Base-by-base conservation (phyloP, 176 grass and related monocot species). In the Aegilops sharonensis region DNA sequence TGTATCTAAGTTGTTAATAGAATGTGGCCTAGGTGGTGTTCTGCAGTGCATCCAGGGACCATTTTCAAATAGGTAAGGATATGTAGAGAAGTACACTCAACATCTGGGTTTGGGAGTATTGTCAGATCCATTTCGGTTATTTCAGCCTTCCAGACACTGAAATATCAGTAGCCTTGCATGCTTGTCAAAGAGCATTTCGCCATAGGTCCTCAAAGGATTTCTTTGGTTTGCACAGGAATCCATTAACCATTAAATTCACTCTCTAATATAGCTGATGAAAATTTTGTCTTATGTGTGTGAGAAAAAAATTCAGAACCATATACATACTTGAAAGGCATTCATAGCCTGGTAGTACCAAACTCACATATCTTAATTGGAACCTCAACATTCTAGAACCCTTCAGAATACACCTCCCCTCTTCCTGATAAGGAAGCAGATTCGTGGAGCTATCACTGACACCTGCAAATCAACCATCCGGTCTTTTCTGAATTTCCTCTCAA, bases 401-500 rank as follows among this genome's bases (percentile, higher is more conserved):
- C 50, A 75, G 8, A 74, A 30, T 89, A 14, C 10, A 15, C 48
- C 32, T 87, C 40, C 21, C 17, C 27, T 6, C 11, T 79, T 84
- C 57, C 75, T 54, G 18, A 59, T 15, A 29, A 40, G 6, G 23
- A 79, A 89, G 57, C 12, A 72, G 9, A 80, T 84, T 36, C 78
- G 4, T 42, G 27, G n/a, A 52, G 75, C 68, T 84, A 10, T 78
- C 13, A 63, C 21, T 56, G 59, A 31, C n/a, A 23, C 52, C 64
- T 79, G 29, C 60, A 66, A 81, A 52, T 32, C n/a, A 17, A 88
- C 4, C 77, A 64, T 73, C 18, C 2, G 0, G 3, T 27, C 25
- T 84, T 73, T 74, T 6, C 57, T 31, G 21, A 45, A 64, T 83
- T 75, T 23, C 71, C 72, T 50, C 34, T 40, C 27, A 81, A 68